Evolutionary conservation across 176 grass and related monocot species (phyloP).

Genomic region (Carex myosuroides): DNA sequence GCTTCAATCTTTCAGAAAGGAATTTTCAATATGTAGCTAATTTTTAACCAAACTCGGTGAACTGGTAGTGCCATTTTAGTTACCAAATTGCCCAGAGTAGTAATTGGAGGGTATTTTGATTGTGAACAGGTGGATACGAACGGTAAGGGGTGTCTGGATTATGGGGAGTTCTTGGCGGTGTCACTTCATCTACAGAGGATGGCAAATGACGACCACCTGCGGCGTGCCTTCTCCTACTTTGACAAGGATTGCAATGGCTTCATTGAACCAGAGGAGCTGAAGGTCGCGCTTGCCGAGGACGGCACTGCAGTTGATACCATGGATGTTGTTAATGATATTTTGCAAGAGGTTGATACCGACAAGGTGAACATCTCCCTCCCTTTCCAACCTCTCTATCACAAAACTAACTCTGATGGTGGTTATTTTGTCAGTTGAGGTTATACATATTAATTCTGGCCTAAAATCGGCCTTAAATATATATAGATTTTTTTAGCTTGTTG

Average conservation of each 20-base stretch:
- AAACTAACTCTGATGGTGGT: not conserved
- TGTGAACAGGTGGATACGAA: conserved; percentile 85
- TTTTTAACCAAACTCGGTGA: not conserved
- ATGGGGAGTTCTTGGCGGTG: conserved; percentile 87
- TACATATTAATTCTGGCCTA: not conserved
- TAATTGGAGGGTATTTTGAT: not conserved
- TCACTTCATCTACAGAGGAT: conserved; percentile 98
- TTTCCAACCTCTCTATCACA: not conserved
- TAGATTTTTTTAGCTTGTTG: not conserved
- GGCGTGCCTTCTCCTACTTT: conserved; percentile 83
- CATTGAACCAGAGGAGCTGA: conserved; percentile 88
- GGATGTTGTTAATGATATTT: conserved; percentile 88
- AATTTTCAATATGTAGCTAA: not conserved
- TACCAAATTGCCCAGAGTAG: not conserved
- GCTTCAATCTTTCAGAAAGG: no score
- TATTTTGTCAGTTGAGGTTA: not conserved
- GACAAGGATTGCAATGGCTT: conserved; percentile 95
- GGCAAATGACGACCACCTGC: conserved; percentile 93
- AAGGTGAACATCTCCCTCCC: conserved; percentile 40
- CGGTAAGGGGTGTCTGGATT: conserved; percentile 76
- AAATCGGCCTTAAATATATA: not conserved
- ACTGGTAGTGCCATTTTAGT: not conserved
- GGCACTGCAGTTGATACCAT: conserved; percentile 61
- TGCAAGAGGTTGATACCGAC: conserved; percentile 96
- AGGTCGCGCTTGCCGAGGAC: conserved; percentile 66